Evolutionary conservation across 768 basidiomycete species (phyloP), one percentile per base, ranked within the genome.

Genomic region (Lenzites betulinus): DNA sequence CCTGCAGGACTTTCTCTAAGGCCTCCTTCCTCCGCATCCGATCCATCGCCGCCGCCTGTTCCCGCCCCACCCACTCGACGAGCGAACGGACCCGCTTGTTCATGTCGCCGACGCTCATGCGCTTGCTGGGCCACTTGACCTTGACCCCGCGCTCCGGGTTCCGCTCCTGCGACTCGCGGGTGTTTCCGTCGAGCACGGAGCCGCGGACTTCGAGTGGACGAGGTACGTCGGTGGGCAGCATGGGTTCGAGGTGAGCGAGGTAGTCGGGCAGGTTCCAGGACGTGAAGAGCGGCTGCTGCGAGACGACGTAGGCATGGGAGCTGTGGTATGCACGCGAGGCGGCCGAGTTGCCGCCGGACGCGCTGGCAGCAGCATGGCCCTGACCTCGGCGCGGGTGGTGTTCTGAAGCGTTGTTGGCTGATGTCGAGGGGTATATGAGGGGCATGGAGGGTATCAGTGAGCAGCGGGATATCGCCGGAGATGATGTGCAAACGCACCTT

Each of bases 81-180:
- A 98, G 80, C 43, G 89, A 85, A 36, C 92, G 81, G 23, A 96
- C 92, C 25, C 96, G 87, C 76, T 97, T 97, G 73, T 93, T 92
- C 93, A 98, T 96, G 72, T 98, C 96, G 20, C 88, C 90, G n/a
- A 96, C 89, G 66, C 95, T 97, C 84, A 88, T 95, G 52, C 96
- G 83, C 75, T 95, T 95, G 65, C 86, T 86, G 1, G 95, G 96
- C 89, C 93, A 98, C 68, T 92, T 90, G 58, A 97, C 89, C 73
- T 92, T 89, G 15, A 92, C 90, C 9, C 90, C 90, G 48, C 91
- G 79, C 70, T 93, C 88, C 71, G 82, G 79, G 9, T 81, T 85
- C 65, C 79, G 78, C 56, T 88, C 87, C n/a, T 79, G 66, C 54
- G 83, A 82, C 52, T 83, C 86, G 39, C 81, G 79, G 41, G 81